Conservation (phyloP, 2,329 filamentous ascomycete genomes). For the Colletotrichum tabaci region DNA sequence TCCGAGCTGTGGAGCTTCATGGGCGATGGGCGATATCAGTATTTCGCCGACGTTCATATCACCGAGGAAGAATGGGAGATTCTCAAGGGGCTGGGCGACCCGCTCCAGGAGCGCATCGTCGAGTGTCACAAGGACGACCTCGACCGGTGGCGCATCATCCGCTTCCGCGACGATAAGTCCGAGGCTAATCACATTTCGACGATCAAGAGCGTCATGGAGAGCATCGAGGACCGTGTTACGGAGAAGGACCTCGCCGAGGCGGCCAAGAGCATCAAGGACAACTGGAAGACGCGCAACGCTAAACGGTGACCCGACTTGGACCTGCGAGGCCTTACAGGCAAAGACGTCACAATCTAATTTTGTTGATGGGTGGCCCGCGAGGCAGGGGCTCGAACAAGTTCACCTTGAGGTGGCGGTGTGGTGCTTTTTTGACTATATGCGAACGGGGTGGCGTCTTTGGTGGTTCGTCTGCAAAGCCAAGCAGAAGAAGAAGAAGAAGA, state of each 20-base stretch:
- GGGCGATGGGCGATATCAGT: slow-evolving; percentile 74
- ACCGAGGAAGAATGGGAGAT: slow-evolving; percentile 86
- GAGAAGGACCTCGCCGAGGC: slow-evolving; percentile 83
- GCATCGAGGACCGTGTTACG: slow-evolving; percentile 88
- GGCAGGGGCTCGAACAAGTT: neutral
- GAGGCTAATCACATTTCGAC: slow-evolving; percentile 92
- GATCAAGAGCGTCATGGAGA: slow-evolving; percentile 88
- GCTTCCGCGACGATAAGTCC: slow-evolving; percentile 92
- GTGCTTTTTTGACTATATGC: neutral
- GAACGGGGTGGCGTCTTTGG: slow-evolving; percentile 10
- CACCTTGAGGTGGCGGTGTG: neutral
- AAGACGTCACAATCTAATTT: neutral
- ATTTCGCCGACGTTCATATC: slow-evolving; percentile 78
- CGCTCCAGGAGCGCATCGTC: slow-evolving; percentile 88
- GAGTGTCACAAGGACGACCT: slow-evolving; percentile 88
- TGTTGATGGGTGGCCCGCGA: neutral
- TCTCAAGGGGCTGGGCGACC: slow-evolving; percentile 80
- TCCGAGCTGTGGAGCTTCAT: slow-evolving; percentile 80
- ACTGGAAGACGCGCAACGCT: slow-evolving; percentile 78
- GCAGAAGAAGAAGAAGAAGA: neutral
- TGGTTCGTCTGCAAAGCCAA: slow-evolving; percentile 11
- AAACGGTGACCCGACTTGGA: slow-evolving; percentile 19
- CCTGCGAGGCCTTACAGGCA: neutral
- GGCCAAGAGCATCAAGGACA: slow-evolving; percentile 80
- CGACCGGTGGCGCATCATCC: slow-evolving; percentile 86